A percentile compares a stretch with the other conserved stretches of the same genome.
These are phyloP conservation scores for Eimeria sp. DNA, from an alignment of 169 alveolate species.

Conservation along the genomic window DNA sequence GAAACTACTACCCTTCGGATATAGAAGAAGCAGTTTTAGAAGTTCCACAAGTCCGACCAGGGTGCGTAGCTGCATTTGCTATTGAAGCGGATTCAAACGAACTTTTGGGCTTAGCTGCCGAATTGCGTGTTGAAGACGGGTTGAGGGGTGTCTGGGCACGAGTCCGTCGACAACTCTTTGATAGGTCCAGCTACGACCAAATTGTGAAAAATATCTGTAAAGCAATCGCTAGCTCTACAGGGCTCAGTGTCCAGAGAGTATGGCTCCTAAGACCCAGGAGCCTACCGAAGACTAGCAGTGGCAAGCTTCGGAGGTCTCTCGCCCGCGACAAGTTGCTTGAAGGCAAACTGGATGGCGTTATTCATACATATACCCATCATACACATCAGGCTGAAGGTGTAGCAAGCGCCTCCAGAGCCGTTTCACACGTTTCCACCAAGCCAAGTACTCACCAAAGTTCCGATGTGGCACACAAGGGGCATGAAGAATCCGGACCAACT, in stretches of 20 bases:
- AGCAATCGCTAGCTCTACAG: constrained; percentile 84
- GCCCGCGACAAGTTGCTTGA: constrained; percentile 85
- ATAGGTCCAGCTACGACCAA: constrained; percentile 86
- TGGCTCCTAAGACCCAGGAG: constrained; percentile 88
- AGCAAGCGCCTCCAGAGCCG: constrained; percentile 10
- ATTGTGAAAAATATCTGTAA: constrained; percentile 84
- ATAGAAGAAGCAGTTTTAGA: constrained; percentile 87
- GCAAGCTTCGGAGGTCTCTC: constrained; percentile 86
- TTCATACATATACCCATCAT: constrained; percentile 57
- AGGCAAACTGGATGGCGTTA: constrained; percentile 80
- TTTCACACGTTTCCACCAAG: constrained; percentile 9
- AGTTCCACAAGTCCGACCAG: constrained; percentile 85
- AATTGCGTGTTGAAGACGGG: constrained; percentile 84
- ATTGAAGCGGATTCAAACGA: constrained; percentile 87
- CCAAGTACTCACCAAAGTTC: constrained; percentile 1
- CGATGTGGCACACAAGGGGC: constrained; percentile 11
- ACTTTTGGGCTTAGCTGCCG: constrained; percentile 88
- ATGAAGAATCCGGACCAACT: constrained; percentile 46
- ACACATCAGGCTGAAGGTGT: constrained; percentile 45
- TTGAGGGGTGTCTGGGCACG: constrained; percentile 84
- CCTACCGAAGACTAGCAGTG: constrained; percentile 88
- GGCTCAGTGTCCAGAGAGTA: constrained; percentile 86
- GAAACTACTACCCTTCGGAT: constrained; percentile 89
- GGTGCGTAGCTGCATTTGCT: constrained; percentile 87
- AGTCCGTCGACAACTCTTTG: constrained; percentile 84